Percentiles rank a stretch among this genome's conserved stretches.
phyloP scores from a whole-genome alignment of 768 basidiomycete species.

The Agrocybe praecox region DNA sequence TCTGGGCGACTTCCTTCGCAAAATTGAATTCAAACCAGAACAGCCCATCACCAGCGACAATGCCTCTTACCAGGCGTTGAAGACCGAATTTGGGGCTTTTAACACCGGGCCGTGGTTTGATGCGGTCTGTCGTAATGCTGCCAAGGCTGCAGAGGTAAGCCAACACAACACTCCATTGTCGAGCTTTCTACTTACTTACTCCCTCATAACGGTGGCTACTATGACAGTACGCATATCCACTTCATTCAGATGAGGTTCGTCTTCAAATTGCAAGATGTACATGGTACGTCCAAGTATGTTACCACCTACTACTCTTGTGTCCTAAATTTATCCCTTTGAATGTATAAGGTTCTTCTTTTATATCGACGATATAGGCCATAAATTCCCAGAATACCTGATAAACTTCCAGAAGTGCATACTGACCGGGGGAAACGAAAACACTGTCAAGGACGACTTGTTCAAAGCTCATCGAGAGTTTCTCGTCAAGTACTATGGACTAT shows the following conservation, averaged over 20 bases:
- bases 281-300: not conserved
- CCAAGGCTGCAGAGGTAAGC: not conserved
- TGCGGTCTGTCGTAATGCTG: not conserved
- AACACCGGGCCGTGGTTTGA: not conserved
- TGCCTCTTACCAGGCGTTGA: not conserved
- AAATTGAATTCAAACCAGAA: not conserved
- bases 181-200: not conserved
- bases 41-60: not conserved
- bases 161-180: not conserved
- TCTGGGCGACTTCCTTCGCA: too few species aligned
- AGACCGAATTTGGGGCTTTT: not conserved
- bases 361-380: constrained; percentile 5
- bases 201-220: too few species aligned
- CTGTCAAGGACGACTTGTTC: not conserved
- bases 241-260: not conserved
- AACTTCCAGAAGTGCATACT: not conserved
- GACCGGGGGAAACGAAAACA: not conserved
- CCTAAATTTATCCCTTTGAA: too few species aligned
- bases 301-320: too few species aligned
- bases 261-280: constrained; percentile 1
- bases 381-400: not conserved
- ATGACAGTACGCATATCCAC: not conserved
- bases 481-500: not conserved
- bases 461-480: constrained; percentile 1
- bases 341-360: constrained; percentile 1